Percentiles rank a stretch among this genome's conserved stretches.
These are phyloP conservation scores for Leccinum barrowsii DNA, from an alignment of 768 basidiomycete genomes.

Conservation along the genomic window DNA sequence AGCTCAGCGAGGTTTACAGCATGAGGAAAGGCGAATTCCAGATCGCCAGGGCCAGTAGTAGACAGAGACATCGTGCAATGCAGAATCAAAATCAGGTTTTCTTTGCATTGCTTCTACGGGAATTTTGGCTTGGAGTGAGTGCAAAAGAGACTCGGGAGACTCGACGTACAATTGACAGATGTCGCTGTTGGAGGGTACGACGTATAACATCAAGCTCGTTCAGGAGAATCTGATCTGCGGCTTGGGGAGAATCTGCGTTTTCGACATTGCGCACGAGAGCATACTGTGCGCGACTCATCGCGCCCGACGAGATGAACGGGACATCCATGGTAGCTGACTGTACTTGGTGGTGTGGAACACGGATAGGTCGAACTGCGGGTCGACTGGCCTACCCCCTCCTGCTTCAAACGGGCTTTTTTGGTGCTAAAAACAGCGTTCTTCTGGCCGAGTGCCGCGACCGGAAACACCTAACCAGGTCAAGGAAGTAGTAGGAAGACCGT, in stretches of 20 bases:
- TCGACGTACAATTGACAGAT: conserved; percentile 52
- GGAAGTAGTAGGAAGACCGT: not conserved
- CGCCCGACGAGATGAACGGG: conserved; percentile 75
- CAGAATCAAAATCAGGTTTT: conserved; percentile 63
- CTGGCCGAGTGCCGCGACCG: conserved; percentile 14
- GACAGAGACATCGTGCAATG: conserved; percentile 60
- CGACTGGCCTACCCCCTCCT: not conserved
- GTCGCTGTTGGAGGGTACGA: conserved; percentile 47
- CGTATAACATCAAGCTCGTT: conserved; percentile 57
- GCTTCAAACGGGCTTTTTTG: not conserved
- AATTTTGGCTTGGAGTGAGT: conserved; percentile 4
- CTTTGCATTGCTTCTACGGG: conserved; percentile 58
- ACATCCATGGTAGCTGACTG: conserved; percentile 59
- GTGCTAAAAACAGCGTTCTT: conserved; percentile 10
- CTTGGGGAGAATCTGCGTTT: conserved; percentile 49
- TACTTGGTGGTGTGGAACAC: not conserved
- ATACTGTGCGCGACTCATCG: conserved; percentile 73
- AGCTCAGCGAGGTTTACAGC: conserved; percentile 76
- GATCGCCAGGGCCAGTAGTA: conserved; percentile 38
- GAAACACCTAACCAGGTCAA: not conserved
- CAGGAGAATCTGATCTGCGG: conserved; percentile 58
- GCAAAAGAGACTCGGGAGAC: not conserved
- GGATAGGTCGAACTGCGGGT: not conserved
- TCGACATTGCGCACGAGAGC: conserved; percentile 72
- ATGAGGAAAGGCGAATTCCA: conserved; percentile 72